Base-by-base conservation (phyloP, 1,284 basidiomycete genomes). In the Boletus subluridellus region DNA sequence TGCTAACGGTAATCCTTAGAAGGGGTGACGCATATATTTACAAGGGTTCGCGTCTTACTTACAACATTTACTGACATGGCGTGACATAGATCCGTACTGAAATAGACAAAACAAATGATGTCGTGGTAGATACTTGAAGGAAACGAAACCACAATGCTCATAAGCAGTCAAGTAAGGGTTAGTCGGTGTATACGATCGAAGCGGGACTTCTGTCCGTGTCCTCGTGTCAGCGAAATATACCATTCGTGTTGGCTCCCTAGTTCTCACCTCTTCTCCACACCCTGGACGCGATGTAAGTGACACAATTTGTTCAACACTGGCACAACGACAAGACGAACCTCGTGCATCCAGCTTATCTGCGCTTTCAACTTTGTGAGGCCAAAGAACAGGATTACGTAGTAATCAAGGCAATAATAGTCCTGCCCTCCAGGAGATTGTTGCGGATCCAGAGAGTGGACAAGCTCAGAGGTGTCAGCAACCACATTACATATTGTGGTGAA, bases 171-270 rank as follows among this genome's bases (percentile, higher is more conserved):
- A n/a, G 28, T 15, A 34, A 10, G 1, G 15, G 24, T 34, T 49
- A 69, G n/a, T 69, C 63, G 1, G 69, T 71, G 46, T 77, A 78
- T 7, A 78, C 66, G n/a, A 78, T 64, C 39, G 69, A 71, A 12
- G 77, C 76, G 0, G 76, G 74, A 52, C 72, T 65, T 61, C 77
- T 78, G 52, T 59, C 3, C 9, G 5, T 9, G 10, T 34, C 1
- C 30, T 55, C 6, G 3, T 1, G 24, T 62, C 4, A 65, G 59
- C 34, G 42, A 3, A 38, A 42, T 26, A 10, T 7, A 32, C 4
- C 35, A 15, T 37, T 1, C 14, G 7, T 30, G 3, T 9, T 10
- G 0, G 8, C 3, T 32, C 12, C 32, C 6, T 39, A 10, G 30
- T n/a, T 66, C 70, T 7, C 66, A 67, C 59, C 73, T 72, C 66